phyloP scores from a whole-genome alignment of 2,329 filamentous ascomycete genomes.

The Colletotrichum sp. region DNA sequence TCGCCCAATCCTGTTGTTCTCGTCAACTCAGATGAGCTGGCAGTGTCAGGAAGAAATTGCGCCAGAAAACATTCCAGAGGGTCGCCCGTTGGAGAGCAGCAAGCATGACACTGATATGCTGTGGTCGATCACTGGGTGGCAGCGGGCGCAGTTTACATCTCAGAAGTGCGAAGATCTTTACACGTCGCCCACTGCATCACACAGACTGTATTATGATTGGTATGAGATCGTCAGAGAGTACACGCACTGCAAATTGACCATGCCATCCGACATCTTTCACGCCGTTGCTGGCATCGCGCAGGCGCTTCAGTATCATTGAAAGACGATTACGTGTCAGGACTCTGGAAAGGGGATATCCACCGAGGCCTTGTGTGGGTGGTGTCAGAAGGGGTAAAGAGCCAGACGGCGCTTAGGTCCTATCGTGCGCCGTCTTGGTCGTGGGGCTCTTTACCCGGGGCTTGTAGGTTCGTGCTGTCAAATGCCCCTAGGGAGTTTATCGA shows the following conservation, averaged over 20 bases:
- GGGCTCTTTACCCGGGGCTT: fast-evolving
- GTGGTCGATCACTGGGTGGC: not conserved
- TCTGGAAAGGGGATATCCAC: fast-evolving
- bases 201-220: not conserved
- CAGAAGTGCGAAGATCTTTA: not conserved
- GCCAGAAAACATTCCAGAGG: not conserved
- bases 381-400: fast-evolving
- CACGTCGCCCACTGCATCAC: fast-evolving
- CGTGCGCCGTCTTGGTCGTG: not conserved
- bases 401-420: fast-evolving
- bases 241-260: not conserved
- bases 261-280: not conserved
- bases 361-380: fast-evolving
- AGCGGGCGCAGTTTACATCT: not conserved
- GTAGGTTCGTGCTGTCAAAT: not conserved
- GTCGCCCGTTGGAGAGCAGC: fast-evolving
- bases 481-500: not conserved
- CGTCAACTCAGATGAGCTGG: fast-evolving
- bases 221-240: not conserved
- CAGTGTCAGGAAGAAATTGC: not conserved
- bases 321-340: fast-evolving
- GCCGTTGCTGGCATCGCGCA: not conserved
- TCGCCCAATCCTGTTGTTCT: not conserved
- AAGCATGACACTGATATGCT: too few species aligned
- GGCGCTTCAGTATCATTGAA: not conserved